Evolutionary conservation across 768 basidiomycete genomes (phyloP).

Genomic region (Omphalotus guepiniiformis): DNA sequence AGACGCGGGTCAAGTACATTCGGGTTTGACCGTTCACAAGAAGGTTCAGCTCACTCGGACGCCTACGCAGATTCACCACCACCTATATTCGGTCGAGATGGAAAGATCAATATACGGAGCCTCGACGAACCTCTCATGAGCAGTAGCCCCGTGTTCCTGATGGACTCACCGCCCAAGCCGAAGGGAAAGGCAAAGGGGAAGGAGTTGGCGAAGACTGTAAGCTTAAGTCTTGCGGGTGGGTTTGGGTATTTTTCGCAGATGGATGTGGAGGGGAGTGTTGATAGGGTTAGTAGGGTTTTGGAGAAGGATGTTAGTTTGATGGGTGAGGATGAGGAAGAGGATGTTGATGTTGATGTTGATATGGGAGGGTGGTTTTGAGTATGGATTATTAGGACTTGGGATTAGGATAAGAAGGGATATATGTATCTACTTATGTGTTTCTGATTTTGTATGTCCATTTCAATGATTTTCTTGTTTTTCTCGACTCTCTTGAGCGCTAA

Average conservation of each 20-base stretch:
- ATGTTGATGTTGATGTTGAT: neutral
- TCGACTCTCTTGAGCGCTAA: no score
- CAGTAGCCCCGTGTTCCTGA: neutral
- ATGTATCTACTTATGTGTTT: no score
- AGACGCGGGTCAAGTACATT: no score
- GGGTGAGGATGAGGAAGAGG: neutral
- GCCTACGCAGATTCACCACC: no score
- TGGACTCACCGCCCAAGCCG: neutral
- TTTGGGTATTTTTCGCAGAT: constrained; percentile 3
- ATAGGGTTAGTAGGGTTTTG: neutral
- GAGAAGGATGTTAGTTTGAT: constrained; percentile 1
- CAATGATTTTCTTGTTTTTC: no score
- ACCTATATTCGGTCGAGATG: neutral
- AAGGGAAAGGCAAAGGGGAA: neutral
- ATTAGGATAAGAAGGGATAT: no score
- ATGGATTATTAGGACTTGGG: no score
- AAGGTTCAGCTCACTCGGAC: no score
- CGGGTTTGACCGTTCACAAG: no score
- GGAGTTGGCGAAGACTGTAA: neutral
- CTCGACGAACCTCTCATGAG: constrained; percentile 1
- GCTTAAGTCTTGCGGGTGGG: no score
- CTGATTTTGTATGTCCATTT: no score
- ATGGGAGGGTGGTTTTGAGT: no score
- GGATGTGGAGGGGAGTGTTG: constrained; percentile 1
- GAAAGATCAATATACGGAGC: constrained; percentile 3